phyloP scores from a whole-genome alignment of 192 early-diverging fungal genomes.

The Lobosporangium transversale region DNA sequence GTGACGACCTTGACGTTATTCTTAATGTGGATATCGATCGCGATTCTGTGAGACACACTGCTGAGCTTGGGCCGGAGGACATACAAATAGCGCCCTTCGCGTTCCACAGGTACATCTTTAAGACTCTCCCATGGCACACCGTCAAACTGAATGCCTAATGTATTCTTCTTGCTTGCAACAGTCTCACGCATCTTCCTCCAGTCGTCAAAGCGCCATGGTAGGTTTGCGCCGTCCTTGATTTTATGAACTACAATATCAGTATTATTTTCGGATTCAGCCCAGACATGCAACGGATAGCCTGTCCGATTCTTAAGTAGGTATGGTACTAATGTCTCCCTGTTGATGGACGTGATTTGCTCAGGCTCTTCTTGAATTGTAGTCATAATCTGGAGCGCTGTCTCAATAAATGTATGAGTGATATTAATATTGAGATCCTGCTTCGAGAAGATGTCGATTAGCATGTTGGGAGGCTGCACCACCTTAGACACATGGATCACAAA shows the following conservation, averaged over 20 bases:
- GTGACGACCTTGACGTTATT: slow-evolving; percentile 94
- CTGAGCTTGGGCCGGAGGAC: slow-evolving; percentile 83
- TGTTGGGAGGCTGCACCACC: slow-evolving; percentile 47
- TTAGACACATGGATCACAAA: slow-evolving; percentile 67
- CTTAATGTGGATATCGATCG: slow-evolving; percentile 87
- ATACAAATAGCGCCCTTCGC: slow-evolving; percentile 85
- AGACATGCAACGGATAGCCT: slow-evolving; percentile 90
- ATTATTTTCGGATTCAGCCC: slow-evolving; percentile 75
- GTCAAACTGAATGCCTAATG: slow-evolving; percentile 85
- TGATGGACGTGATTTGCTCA: slow-evolving; percentile 29
- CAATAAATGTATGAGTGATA: slow-evolving; percentile 83
- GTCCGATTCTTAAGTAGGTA: slow-evolving; percentile 92
- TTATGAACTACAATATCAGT: slow-evolving; percentile 75
- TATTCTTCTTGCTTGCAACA: slow-evolving; percentile 68
- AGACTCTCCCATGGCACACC: slow-evolving; percentile 92
- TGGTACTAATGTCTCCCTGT: slow-evolving; percentile 59
- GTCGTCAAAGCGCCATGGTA: slow-evolving; percentile 97
- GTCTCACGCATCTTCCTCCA: slow-evolving; percentile 91
- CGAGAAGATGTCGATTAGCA: slow-evolving; percentile 73
- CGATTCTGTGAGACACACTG: slow-evolving; percentile 81
- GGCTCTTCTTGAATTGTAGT: slow-evolving; percentile 57
- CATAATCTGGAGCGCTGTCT: slow-evolving; percentile 70
- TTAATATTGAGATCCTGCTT: slow-evolving; percentile 85
- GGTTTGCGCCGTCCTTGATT: slow-evolving; percentile 75
- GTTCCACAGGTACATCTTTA: slow-evolving; percentile 88